Conservation (phyloP, 768 basidiomycete species). For the Suillus lakei region DNA sequence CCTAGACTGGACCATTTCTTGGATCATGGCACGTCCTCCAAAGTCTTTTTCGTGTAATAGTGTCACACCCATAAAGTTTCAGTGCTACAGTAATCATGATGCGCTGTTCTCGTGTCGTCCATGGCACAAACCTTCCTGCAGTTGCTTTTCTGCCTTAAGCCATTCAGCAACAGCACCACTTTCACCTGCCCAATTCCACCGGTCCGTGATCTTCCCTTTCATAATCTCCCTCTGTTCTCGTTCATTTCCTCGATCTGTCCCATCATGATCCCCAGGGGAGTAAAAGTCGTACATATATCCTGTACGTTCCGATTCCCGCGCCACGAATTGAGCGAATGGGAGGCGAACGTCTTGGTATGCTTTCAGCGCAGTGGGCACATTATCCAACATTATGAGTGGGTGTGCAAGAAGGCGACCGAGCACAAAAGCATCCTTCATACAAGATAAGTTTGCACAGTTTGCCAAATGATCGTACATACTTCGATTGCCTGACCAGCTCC, state of each 20-base stretch:
- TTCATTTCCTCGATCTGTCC: conserved; percentile 5
- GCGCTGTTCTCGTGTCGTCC: neutral
- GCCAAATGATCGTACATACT: conserved; percentile 28
- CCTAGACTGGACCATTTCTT: too few species aligned
- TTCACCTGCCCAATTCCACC: conserved; percentile 7
- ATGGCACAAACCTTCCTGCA: neutral
- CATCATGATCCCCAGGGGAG: conserved; percentile 14
- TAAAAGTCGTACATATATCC: conserved; percentile 21
- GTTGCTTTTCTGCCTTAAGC: neutral
- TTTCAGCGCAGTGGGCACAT: neutral
- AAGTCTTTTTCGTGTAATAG: too few species aligned
- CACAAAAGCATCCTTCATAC: conserved; percentile 23
- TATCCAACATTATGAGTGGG: conserved; percentile 11
- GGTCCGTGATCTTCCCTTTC: conserved; percentile 14
- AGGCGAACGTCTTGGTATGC: conserved; percentile 20
- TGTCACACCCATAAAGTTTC: too few species aligned
- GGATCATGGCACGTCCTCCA: too few species aligned
- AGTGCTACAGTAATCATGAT: neutral
- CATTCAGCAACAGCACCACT: neutral
- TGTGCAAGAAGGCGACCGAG: conserved; percentile 31
- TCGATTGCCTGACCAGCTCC: conserved; percentile 66
- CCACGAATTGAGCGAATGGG: conserved; percentile 18
- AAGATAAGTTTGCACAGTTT: neutral
- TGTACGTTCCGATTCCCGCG: conserved; percentile 12
- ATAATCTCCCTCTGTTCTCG: conserved; percentile 15